Base-by-base conservation (phyloP, 2,329 filamentous ascomycete genomes). In the Cyphellophora europaea region DNA sequence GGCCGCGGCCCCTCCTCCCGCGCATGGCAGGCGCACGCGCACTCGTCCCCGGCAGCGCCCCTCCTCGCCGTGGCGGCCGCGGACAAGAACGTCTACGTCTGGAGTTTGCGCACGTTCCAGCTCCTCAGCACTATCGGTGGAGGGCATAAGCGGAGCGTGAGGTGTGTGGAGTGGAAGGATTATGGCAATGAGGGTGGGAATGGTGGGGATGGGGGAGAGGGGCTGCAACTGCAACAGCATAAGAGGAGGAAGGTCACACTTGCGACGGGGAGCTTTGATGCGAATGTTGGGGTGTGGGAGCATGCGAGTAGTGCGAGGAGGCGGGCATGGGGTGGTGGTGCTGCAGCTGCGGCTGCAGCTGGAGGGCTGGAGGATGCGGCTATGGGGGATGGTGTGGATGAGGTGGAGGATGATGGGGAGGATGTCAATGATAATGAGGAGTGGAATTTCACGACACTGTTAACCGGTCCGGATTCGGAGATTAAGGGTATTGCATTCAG, bases 401-500 rank as follows among this genome's bases (percentile, higher is more conserved):
- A 33, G 11, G 30, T 19, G 29, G 14, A 25, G 19, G 8, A 16
- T 33, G 29, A 51, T 45, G 32, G 53, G 5, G 61, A 62, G 10
- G 65, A 66, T 2, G 66, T 69, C 10, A 72, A 75, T 4, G 78
- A 77, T 3, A 74, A 81, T 0, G 82, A 88, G 34, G 88, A 94
- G 42, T 98, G 91, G 84, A 80, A 87, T 33, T 93, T 95, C 52
- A 83, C 83, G 0, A 79, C 95, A 5, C 82, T 96, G 1, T 71
- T 98, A 1, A 91, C 96, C 52, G 91, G 91, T 1, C 91, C 96
- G 56, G 91, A 96, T 53, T 86, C 82, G 15, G 91, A 98, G 61
- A 83, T 98, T 59, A 98, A 98, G 60, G 78, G 73, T 18, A 76
- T 93, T 10, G 74, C 82, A 13, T 66, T 63, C 59, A 61, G 59